A percentile compares a stretch with the other conserved stretches of the same genome.
Evolutionary conservation across 441 rosid genomes (phyloP).

Genomic region (Geranium incanum): DNA sequence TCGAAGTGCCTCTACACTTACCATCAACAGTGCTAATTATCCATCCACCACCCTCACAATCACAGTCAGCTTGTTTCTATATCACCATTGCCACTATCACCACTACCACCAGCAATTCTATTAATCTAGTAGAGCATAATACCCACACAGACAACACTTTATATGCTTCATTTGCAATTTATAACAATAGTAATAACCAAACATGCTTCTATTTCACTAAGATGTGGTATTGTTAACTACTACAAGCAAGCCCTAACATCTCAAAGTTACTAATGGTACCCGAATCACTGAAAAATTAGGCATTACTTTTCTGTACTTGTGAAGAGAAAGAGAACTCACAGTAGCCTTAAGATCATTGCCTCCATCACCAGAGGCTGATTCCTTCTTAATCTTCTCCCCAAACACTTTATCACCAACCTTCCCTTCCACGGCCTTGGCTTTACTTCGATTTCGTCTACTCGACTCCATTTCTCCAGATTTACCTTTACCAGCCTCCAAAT

Average conservation of each 20-base stretch:
- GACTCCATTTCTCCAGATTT: neutral
- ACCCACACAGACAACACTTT: neutral
- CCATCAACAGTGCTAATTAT: slow-evolving; percentile 2
- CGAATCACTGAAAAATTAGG: neutral
- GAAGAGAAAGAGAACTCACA: neutral
- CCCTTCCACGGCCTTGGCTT: neutral
- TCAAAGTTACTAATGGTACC: neutral
- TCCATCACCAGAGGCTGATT: neutral
- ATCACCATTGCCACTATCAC: neutral
- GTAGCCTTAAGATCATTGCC: neutral
- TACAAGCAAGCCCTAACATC: neutral
- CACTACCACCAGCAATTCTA: neutral
- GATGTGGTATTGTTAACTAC: neutral
- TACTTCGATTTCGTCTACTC: neutral
- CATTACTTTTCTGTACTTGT: neutral
- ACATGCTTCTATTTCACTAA: neutral
- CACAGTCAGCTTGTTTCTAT: neutral
- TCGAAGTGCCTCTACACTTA: neutral
- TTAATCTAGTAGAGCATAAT: too few species aligned
- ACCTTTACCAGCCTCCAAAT: neutral
- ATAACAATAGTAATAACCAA: neutral
- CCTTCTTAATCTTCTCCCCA: neutral
- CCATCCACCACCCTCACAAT: slow-evolving; percentile 2
- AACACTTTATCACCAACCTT: neutral
- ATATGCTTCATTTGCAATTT: neutral